Conservation (phyloP, 2,329 filamentous ascomycete genomes). For the Madurella fahalii region DNA sequence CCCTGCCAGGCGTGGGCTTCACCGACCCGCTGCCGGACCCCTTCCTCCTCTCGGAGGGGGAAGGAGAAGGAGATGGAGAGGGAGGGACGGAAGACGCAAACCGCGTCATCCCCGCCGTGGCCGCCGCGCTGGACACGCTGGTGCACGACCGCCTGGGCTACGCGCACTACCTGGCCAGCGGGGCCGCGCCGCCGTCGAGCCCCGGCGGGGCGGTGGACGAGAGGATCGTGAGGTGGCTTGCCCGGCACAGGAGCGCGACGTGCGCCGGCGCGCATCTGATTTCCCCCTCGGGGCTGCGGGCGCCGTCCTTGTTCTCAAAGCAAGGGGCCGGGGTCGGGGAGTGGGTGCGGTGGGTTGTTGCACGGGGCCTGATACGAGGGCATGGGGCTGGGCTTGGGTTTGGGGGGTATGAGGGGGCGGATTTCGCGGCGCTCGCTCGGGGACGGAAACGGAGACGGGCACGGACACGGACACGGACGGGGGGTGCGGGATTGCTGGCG, state of each 20-base stretch:
- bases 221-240: no score
- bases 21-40: slow-evolving; percentile 56
- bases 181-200: slow-evolving; percentile 39
- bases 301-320: no score
- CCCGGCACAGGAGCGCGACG: no score
- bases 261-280: no score
- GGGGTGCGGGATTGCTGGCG: not conserved
- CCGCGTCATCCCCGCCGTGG: slow-evolving; percentile 47
- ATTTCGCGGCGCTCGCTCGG: no score
- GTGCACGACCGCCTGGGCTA: slow-evolving; percentile 55
- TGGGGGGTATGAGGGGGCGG: slow-evolving; percentile 40
- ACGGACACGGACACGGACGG: slow-evolving; percentile 25
- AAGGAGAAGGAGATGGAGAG: no score
- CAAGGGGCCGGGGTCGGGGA: slow-evolving; percentile 38
- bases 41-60: slow-evolving; percentile 14
- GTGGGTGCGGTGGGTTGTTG: slow-evolving; percentile 55
- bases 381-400: slow-evolving; percentile 44
- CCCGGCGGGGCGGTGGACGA: no score
- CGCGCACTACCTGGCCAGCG: slow-evolving; percentile 53
- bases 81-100: no score
- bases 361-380: slow-evolving; percentile 39
- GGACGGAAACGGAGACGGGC: slow-evolving; percentile 37
- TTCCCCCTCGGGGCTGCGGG: no score
- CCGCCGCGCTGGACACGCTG: slow-evolving; percentile 51
- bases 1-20: slow-evolving; percentile 63